These are phyloP conservation scores for Panaeolus cyanescens DNA, from an alignment of 768 basidiomycete species.

Conservation along the genomic window DNA sequence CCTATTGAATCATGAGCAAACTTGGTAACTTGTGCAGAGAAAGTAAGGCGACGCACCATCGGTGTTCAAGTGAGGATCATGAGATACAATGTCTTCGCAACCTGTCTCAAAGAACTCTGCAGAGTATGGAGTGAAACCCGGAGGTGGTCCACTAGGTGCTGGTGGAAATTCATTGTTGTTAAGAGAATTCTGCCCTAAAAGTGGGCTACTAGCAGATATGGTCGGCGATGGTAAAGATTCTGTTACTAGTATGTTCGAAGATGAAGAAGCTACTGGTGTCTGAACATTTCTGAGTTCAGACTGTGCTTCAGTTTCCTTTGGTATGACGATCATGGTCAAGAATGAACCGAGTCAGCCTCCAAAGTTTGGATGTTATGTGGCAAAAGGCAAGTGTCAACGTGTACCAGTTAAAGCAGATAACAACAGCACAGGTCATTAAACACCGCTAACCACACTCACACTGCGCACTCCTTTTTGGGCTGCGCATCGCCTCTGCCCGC, in stretches of 20 bases:
- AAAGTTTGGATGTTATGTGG: not conserved
- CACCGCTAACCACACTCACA: not conserved
- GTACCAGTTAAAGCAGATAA: not conserved
- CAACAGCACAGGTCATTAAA: not conserved
- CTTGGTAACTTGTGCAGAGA: not conserved
- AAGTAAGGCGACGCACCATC: slow-evolving; percentile 40
- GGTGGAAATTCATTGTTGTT: not conserved
- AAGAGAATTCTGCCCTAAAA: not conserved
- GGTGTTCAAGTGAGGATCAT: slow-evolving; percentile 66
- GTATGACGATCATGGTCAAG: not conserved
- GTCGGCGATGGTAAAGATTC: not conserved
- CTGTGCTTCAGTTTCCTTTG: not conserved
- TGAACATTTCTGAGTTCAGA: not conserved
- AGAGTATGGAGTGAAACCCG: slow-evolving; percentile 61
- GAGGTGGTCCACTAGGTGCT: slow-evolving; percentile 51
- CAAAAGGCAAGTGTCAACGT: not conserved
- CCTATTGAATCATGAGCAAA: slow-evolving; percentile 7
- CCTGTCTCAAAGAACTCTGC: slow-evolving; percentile 57
- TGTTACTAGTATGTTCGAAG: not conserved
- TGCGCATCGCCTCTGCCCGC: not conserved
- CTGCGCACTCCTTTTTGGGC: not conserved
- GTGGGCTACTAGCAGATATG: not conserved
- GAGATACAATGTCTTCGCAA: slow-evolving; percentile 60
- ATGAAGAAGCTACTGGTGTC: not conserved
- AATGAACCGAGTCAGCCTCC: not conserved